Conservation (phyloP, 2,329 filamentous ascomycete genomes). For the Trichoderma sp. region DNA sequence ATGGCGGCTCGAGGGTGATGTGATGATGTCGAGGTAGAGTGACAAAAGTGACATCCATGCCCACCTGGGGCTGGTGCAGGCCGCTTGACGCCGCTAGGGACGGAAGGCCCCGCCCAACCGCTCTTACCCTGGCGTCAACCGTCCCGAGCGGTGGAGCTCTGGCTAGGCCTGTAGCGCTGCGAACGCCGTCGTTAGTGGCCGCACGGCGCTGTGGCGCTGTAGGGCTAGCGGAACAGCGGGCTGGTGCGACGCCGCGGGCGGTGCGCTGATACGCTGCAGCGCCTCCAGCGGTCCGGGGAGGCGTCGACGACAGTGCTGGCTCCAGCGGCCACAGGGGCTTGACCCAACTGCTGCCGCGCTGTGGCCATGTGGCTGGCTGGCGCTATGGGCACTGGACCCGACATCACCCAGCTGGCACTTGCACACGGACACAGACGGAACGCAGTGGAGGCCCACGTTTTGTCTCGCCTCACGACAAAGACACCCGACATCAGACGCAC, state of each 20-base stretch:
- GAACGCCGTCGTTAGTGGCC: conserved; percentile 3
- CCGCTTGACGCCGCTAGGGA: conserved; percentile 27
- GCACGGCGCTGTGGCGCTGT: background rate
- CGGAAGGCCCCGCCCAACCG: conserved; percentile 23
- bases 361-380: conserved; percentile 11
- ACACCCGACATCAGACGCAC: conserved; percentile 1
- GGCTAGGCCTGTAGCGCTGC: background rate
- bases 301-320: conserved; percentile 18
- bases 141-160: conserved; percentile 14
- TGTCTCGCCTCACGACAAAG: conserved; percentile 6
- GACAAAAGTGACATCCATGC: conserved; percentile 15
- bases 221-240: conserved; percentile 17
- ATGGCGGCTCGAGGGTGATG: conserved; percentile 10
- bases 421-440: background rate
- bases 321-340: conserved; percentile 21
- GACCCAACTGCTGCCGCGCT: conserved; percentile 14
- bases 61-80: conserved; percentile 20
- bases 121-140: conserved; percentile 8
- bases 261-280: conserved; percentile 8
- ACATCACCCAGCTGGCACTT: conserved; percentile 3
- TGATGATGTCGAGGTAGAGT: conserved; percentile 31
- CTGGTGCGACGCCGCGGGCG: conserved; percentile 8
- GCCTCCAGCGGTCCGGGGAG: conserved; percentile 16
- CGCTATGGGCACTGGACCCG: conserved; percentile 19
- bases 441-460: background rate